These are phyloP conservation scores for Pseudogymnoascus sp. DNA, from an alignment of 2,329 filamentous ascomycete genomes.

Conservation along the genomic window DNA sequence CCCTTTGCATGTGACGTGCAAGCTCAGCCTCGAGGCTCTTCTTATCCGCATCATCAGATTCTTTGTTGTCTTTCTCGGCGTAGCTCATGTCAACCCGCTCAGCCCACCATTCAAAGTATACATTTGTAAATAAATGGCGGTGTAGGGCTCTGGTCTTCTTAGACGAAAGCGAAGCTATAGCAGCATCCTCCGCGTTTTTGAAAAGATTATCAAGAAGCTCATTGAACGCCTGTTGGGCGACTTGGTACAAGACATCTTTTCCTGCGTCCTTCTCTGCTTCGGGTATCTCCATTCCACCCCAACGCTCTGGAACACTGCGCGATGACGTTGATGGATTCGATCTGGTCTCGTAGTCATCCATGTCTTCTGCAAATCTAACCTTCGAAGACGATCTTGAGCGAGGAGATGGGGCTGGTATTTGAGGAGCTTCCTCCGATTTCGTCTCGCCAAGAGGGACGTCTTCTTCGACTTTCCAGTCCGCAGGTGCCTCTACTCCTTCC, in stretches of 20 bases:
- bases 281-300: conserved; percentile 72
- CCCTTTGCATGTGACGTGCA: not conserved
- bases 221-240: conserved; percentile 88
- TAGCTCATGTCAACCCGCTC: conserved; percentile 5
- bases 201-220: conserved; percentile 86
- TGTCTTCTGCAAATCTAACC: conserved; percentile 67
- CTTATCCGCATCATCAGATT: not conserved
- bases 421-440: not conserved
- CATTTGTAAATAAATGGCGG: conserved; percentile 40
- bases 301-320: conserved; percentile 63
- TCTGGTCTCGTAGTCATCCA: conserved; percentile 60
- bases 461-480: conserved; percentile 55
- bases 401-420: conserved; percentile 39
- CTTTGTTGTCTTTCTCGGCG: not conserved
- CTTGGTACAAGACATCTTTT: conserved; percentile 73
- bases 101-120: conserved; percentile 33
- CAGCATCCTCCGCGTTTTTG: conserved; percentile 68
- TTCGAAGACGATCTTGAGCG: conserved; percentile 71
- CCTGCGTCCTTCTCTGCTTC: conserved; percentile 72
- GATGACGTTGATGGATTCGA: conserved; percentile 70
- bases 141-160: conserved; percentile 53
- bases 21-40: not conserved
- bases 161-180: conserved; percentile 60
- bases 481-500: conserved; percentile 61
- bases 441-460: conserved; percentile 36